Percentiles rank a stretch among this genome's conserved stretches.
These are phyloP conservation scores for Nemania sp. DNA, from an alignment of 2,329 filamentous ascomycete species.

Conservation along the genomic window DNA sequence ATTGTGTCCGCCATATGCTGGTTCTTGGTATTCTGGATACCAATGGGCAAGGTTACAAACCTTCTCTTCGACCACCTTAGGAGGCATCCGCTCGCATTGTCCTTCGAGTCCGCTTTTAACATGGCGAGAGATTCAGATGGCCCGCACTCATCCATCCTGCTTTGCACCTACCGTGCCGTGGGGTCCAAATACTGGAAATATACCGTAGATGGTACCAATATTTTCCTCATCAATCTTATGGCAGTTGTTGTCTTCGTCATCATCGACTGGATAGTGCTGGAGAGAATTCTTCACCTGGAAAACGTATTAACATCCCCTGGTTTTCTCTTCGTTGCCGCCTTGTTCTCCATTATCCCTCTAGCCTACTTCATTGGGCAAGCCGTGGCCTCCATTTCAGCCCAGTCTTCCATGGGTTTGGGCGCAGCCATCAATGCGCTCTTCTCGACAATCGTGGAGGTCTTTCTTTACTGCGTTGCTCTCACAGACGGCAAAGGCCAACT, in stretches of 20 bases:
- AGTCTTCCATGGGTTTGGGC: constrained; percentile 97
- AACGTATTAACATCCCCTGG: constrained; percentile 79
- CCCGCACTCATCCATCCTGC: constrained; percentile 80
- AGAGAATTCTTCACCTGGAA: constrained; percentile 69
- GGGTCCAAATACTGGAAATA: constrained; percentile 99
- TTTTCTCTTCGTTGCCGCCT: constrained; percentile 80
- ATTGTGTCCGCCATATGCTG: constrained; percentile 88
- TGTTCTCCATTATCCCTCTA: constrained; percentile 92
- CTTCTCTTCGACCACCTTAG: constrained; percentile 89
- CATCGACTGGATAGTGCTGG: constrained; percentile 84
- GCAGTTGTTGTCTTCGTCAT: constrained; percentile 93
- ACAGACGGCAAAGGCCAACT: constrained; percentile 89
- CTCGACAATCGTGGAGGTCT: constrained; percentile 96
- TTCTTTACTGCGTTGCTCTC: constrained; percentile 92
- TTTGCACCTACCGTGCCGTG: constrained; percentile 96
- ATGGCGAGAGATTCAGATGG: constrained; percentile 73
- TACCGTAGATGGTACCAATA: constrained; percentile 96
- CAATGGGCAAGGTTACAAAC: constrained; percentile 94
- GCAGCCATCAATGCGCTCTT: constrained; percentile 98
- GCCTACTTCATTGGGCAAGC: constrained; percentile 99
- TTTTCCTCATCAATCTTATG: constrained; percentile 97
- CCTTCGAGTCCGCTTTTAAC: constrained; percentile 85
- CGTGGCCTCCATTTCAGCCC: constrained; percentile 96
- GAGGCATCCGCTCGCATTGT: constrained; percentile 87
- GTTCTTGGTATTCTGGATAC: constrained; percentile 96